Evolutionary conservation across 371 early-diverging fungal genomes (phyloP).

Genomic region (Lichtheimia ornata): DNA sequence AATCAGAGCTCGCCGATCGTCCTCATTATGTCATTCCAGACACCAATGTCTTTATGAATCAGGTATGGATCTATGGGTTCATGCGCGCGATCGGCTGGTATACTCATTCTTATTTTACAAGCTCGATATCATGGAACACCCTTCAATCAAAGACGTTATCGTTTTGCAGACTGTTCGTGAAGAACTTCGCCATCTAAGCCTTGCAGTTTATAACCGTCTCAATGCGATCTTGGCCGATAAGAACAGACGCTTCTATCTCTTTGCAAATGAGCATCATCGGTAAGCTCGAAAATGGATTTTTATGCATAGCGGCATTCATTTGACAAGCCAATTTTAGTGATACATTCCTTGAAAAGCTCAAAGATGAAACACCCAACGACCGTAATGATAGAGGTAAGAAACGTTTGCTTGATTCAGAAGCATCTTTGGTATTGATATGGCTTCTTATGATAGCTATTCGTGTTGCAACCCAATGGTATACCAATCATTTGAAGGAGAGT

Average conservation of each 20-base stretch:
- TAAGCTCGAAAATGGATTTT: slow-evolving; percentile 19
- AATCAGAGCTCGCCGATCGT: slow-evolving; percentile 38
- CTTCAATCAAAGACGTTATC: slow-evolving; percentile 85
- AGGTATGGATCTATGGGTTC: slow-evolving; percentile 47
- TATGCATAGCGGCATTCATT: neutral
- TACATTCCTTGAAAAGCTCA: slow-evolving; percentile 79
- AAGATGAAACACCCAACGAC: slow-evolving; percentile 90
- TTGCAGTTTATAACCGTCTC: slow-evolving; percentile 80
- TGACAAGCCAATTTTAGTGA: slow-evolving; percentile 47
- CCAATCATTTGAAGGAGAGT: slow-evolving; percentile 60
- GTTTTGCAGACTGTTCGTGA: slow-evolving; percentile 92
- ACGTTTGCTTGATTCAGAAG: neutral
- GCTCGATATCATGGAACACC: slow-evolving; percentile 93
- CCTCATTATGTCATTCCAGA: slow-evolving; percentile 90
- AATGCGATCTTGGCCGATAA: slow-evolving; percentile 71
- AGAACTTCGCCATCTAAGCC: slow-evolving; percentile 82
- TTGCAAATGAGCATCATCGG: slow-evolving; percentile 93
- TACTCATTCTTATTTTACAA: slow-evolving; percentile 37
- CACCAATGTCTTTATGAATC: slow-evolving; percentile 94
- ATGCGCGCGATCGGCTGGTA: neutral
- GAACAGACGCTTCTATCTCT: slow-evolving; percentile 79
- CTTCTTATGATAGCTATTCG: slow-evolving; percentile 72
- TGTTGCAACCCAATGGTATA: slow-evolving; percentile 82
- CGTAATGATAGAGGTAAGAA: slow-evolving; percentile 84
- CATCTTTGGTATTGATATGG: neutral